Base-by-base conservation (phyloP, 768 basidiomycete species). In the Paxillus involutus region DNA sequence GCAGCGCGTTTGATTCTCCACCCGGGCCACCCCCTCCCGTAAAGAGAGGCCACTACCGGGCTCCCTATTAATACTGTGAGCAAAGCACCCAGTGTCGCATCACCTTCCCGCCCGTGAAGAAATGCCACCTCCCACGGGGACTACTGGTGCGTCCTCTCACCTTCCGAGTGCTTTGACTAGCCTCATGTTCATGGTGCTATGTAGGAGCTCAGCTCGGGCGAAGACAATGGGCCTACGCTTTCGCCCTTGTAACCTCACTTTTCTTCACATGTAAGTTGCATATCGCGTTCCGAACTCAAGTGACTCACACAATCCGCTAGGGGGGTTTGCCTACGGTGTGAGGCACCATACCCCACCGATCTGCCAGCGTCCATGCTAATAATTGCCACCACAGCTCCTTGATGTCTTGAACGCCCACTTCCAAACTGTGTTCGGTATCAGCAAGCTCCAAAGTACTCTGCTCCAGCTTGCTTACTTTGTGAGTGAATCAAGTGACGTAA, bases 381-480 rank as follows among this genome's bases (percentile, higher is more conserved):
- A 58, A 64, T 55, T 59, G 59, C 45, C 30, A 41, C 39, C 13
- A 69, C 59, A 85, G 83, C 77, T 85, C 45, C 83, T 85, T 59
- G 84, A 85, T 63, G 84, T 85, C 49, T 74, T 85, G 55, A 85
- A 85, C 62, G 81, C 85, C 44, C 88, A 90, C 71, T 90, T 90
- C 71, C 88, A 89, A 72, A 67, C 68, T 3, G 79, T 88, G 37
- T 87, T 90, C 63, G 74, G 75, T 11, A 86, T 91, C 65, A 71
- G 75, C 37, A 88, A 85, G 66, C 75, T 85, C 26, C 82, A 88
- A 70, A 88, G 86, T 50, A 88, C 89, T 6, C 75, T 89, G 57
- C 76, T 91, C 52, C 88, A 90, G 59, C 74, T 89, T 21, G 86
- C 87, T 5, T 89, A 88, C 64, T 87, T 86, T 61, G 79, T 81